phyloP scores from a whole-genome alignment of 2,329 filamentous ascomycete species.

The Torrubiellomyces zombiae region DNA sequence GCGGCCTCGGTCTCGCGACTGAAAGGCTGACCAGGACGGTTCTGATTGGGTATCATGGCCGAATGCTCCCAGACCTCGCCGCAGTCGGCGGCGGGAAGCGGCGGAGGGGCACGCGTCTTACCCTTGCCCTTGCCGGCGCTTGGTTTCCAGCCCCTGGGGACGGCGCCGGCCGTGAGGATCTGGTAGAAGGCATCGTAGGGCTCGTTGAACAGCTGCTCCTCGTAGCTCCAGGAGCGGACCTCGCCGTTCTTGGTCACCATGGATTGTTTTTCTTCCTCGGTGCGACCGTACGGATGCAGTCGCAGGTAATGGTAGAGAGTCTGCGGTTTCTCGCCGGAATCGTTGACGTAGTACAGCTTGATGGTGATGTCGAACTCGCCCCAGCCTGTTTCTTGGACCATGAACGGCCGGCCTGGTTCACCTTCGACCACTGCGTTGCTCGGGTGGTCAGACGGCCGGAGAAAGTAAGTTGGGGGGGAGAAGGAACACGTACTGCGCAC shows the following conservation, averaged over 20 bases:
- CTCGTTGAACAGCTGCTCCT: conserved; percentile 95
- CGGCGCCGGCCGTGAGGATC: conserved; percentile 58
- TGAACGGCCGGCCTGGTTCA: conserved; percentile 51
- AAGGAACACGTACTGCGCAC: conserved; percentile 45
- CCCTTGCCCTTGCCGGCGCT: conserved; percentile 32
- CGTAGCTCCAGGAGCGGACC: conserved; percentile 68
- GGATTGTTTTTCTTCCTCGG: conserved; percentile 52
- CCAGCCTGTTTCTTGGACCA: conserved; percentile 88
- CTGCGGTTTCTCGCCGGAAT: conserved; percentile 83
- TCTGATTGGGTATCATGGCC: conserved; percentile 56
- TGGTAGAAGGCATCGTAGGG: conserved; percentile 88
- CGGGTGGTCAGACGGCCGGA: too few species aligned
- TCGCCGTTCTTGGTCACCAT: conserved; percentile 41
- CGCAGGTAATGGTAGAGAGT: conserved; percentile 89
- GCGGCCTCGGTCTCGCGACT: conserved; percentile 52
- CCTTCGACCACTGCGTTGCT: conserved; percentile 53
- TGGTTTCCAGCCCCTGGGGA: conserved; percentile 26
- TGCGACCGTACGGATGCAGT: conserved; percentile 76
- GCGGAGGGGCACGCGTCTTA: conserved; percentile 23
- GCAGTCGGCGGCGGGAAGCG: conserved; percentile 18
- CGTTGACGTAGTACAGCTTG: conserved; percentile 80
- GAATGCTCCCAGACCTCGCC: conserved; percentile 47
- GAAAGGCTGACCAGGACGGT: conserved; percentile 53
- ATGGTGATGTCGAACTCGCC: conserved; percentile 96
- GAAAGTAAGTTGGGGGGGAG: not conserved